Base-by-base conservation (phyloP, 768 basidiomycete genomes). In the Agaricus blazei region DNA sequence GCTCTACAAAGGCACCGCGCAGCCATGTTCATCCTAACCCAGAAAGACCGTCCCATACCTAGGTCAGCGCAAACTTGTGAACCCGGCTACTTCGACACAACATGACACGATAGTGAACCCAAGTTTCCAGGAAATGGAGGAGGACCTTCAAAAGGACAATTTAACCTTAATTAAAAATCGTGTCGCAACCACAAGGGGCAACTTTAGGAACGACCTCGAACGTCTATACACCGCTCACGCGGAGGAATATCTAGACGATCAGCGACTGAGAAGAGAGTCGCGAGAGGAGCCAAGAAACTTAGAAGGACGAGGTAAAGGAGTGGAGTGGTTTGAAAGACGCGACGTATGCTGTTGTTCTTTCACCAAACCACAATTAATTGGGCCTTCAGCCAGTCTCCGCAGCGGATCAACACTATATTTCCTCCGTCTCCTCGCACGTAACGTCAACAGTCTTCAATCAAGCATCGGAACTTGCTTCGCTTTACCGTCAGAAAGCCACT, bases 11-110 rank as follows among this genome's bases (percentile, higher is more conserved):
- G 48, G 47, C 61, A 63, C 37, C 42, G 61, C 29, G 29, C 27
- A 9, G 63, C 63, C 15, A 60, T 60, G 60, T 60, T 54, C 42
- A 50, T 63, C 15, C 52, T 63, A 2, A 63, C 63, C 8, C 60
- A 63, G 50, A 61, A 62, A 44, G 63, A 63, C 40, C 46, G 60
- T 3, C 56, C 53, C 19, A 60, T 63, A 12, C 63, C 63, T 2
- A 63, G 53, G 62, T 61, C 36, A 43, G 36, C 40, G 4, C 26
- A 7, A 14, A 4, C 41, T 29, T 14, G 9, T 15, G 6, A 27
- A 19, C 31, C 9, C 5, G 28, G 7, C n/a, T 29, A 11, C n/a
- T 24, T 15, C 23, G 23, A 23, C 2, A 8, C 34, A 37, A 14
- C n/a, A 36, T 8, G 23, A 34, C 48, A 49, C 12, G 29, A 34